phyloP scores from a whole-genome alignment of 768 basidiomycete genomes.

The Amanita fuliginea region DNA sequence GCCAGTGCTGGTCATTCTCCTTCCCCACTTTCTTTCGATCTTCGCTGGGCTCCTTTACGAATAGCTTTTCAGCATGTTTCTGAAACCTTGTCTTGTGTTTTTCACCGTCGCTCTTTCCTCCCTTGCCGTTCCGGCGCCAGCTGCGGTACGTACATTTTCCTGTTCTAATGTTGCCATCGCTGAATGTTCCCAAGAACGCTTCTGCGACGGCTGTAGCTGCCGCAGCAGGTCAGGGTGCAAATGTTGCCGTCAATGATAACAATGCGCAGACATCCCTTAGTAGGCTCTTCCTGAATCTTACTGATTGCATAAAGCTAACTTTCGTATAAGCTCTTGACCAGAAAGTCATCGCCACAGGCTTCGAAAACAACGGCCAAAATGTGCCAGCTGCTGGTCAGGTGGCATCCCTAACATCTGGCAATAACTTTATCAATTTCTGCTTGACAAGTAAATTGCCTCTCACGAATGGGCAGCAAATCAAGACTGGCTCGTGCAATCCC shows the following conservation, averaged over 20 bases:
- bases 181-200: background rate
- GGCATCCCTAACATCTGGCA: slow-evolving; percentile 37
- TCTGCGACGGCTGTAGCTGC: too few relatives aligned
- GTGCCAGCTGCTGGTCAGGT: slow-evolving; percentile 33
- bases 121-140: slow-evolving; percentile 19
- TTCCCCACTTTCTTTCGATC: background rate
- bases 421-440: slow-evolving; percentile 63
- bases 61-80: slow-evolving; percentile 22
- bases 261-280: slow-evolving; percentile 30
- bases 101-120: slow-evolving; percentile 25
- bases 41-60: too few relatives aligned
- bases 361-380: slow-evolving; percentile 33
- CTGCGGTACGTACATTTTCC: background rate
- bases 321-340: slow-evolving; percentile 26
- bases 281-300: slow-evolving; percentile 10
- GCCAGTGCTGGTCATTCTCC: background rate
- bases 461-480: slow-evolving; percentile 38
- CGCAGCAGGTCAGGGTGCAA: background rate
- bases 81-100: slow-evolving; percentile 26
- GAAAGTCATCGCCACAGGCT: slow-evolving; percentile 26
- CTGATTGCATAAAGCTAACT: background rate
- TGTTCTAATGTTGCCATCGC: background rate
- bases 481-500: slow-evolving; percentile 42
- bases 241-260: slow-evolving; percentile 12
- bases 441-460: slow-evolving; percentile 30